Percentiles rank a stretch among this genome's conserved stretches.
These are phyloP conservation scores for Anethum foeniculum DNA, from an alignment of 140 eudicot genomes.

Conservation along the genomic window DNA sequence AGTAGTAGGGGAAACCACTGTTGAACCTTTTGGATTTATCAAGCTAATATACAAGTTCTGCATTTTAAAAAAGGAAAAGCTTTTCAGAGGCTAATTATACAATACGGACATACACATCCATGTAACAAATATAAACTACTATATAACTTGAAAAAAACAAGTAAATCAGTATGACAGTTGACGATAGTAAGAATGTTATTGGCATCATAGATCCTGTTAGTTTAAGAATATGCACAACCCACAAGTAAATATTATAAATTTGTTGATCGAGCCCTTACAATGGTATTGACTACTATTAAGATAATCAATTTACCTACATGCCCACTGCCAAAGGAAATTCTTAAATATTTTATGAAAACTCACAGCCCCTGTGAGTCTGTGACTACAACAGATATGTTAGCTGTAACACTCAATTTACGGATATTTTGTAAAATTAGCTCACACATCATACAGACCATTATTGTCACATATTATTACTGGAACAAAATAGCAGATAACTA, in stretches of 20 bases:
- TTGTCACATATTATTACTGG: background rate
- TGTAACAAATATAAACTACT: background rate
- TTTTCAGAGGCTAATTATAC: background rate
- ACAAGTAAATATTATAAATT: background rate
- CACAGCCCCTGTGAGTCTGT: too few relatives aligned
- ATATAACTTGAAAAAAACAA: background rate
- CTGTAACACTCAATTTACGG: background rate
- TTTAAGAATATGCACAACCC: background rate
- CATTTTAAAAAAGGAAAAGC: slow-evolving; percentile 19
- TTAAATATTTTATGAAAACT: background rate
- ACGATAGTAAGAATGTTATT: background rate
- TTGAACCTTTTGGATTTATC: slow-evolving; percentile 73
- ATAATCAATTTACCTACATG: background rate
- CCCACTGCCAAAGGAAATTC: background rate
- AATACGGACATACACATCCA: background rate
- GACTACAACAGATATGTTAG: too few relatives aligned
- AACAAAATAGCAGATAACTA: background rate
- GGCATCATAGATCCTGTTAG: background rate
- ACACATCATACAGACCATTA: background rate
- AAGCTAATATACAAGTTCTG: slow-evolving; percentile 82
- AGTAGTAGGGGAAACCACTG: slow-evolving; percentile 67
- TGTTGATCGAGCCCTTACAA: background rate
- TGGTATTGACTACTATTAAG: background rate
- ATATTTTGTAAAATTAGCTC: background rate
- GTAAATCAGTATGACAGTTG: background rate